Evolutionary conservation across 2,329 filamentous ascomycete species (phyloP).

Genomic region (Beauveria sp.): DNA sequence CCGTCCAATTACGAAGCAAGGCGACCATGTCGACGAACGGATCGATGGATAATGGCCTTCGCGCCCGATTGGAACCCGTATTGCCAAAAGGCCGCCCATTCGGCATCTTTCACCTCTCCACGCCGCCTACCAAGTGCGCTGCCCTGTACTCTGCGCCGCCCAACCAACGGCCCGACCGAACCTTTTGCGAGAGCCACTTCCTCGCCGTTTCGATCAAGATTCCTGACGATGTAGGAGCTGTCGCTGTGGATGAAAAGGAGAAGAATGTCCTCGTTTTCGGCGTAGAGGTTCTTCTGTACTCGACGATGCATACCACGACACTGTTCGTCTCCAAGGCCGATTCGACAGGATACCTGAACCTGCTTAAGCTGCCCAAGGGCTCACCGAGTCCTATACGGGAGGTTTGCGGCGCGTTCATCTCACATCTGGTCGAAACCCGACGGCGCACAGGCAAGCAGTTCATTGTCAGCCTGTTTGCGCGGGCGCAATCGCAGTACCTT

Average conservation of each 20-base stretch:
- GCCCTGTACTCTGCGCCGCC: constrained; percentile 76
- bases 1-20: background rate
- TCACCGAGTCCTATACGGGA: constrained; percentile 65
- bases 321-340: constrained; percentile 96
- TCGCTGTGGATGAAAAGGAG: constrained; percentile 13
- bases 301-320: constrained; percentile 70
- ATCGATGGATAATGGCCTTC: background rate
- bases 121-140: constrained; percentile 65
- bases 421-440: constrained; percentile 62
- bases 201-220: constrained; percentile 43
- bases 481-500: constrained; percentile 87
- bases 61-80: constrained; percentile 32
- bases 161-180: constrained; percentile 62
- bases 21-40: background rate
- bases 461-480: constrained; percentile 83
- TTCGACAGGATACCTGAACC: constrained; percentile 78
- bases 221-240: background rate
- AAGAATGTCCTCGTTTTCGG: constrained; percentile 66
- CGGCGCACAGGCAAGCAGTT: constrained; percentile 58
- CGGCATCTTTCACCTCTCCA: constrained; percentile 79
- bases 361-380: constrained; percentile 55
- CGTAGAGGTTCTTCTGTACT: constrained; percentile 83
- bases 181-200: constrained; percentile 81
- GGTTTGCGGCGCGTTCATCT: constrained; percentile 67
- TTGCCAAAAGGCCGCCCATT: constrained; percentile 52